Base-by-base conservation (phyloP, 2,329 filamentous ascomycete species). In the Neopestalotiopsis rosae region DNA sequence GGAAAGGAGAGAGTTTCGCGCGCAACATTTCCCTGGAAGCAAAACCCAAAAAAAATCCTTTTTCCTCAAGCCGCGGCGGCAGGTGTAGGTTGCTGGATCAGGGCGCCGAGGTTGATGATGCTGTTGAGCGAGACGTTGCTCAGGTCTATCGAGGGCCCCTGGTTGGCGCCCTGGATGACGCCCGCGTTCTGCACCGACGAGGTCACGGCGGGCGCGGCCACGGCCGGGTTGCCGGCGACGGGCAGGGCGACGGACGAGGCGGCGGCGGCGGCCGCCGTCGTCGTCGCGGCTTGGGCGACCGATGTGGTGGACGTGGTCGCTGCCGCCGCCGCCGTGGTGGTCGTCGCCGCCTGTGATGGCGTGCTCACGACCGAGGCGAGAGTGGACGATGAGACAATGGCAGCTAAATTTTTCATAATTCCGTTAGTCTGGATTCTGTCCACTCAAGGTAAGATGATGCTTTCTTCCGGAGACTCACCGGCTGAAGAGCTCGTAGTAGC, bases 131-230 rank as follows among this genome's bases (percentile, higher is more conserved):
- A 64, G 17, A 76, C 32, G 12, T 74, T 74, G 68, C 63, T 72
- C 24, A 78, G 69, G 34, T 77, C 64, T 61, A 78, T 74, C 14
- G 75, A 67, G 10, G 76, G 74, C 4, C 74, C 75, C 65, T 74
- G 69, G 65, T 76, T 76, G 1, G 70, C 75, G 45, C 75, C 76
- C 20, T 65, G 65, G 10, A 67, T 32, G 4, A 61, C 28, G 10
- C 68, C 62, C 32, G 76, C 75, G 5, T 74, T 71, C 28, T 72
- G 74, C 10, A 73, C 70, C 34, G 74, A 72, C 6, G 52, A 7
- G n/a, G 65, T 67, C 9, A 73, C 61, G 28, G 71, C 67, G 20
- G 74, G 70, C 20, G 69, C 69, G 28, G 65, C 52, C 4, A 65
- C 69, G 24, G 69, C 56, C n/a, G 66, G 68, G 58, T 68, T 69